Evolutionary conservation across 1,284 basidiomycete genomes (phyloP), one percentile per base, ranked within the genome.

Genomic region (Apiotrichum gamsii): DNA sequence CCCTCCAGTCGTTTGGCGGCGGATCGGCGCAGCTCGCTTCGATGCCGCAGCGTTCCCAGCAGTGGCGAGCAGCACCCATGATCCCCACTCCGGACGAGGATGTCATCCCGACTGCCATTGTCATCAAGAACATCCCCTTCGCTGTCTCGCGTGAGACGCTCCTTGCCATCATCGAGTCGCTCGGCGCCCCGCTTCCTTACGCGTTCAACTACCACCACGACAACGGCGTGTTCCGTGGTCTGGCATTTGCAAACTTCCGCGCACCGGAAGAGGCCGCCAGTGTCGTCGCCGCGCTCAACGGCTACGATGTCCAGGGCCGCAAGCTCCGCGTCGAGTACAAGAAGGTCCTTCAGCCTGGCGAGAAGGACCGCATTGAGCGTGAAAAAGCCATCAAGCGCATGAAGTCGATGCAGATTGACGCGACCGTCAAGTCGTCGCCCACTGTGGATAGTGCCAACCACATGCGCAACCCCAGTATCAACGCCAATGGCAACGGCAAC

Each of bases 71-170:
- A 11, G 31, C 42, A 9, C 20, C 34, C 13, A 23, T 19, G 9
- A 51, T 51, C 23, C 52, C 52, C 3, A 51, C 49, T 4, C 49
- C 51, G 3, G 69, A 71, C 59, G 91, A 96, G 70, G 93, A 96
- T 70, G 81, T 96, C 70, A 98, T 98, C 72, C 94, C 94, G 45
- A 98, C 94, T 15, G 94, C 95, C 46, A 97, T 99, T 65, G 94
- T 99, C 65, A 95, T 99, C 75, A 99, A 99, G 81, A 97, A 97
- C 78, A 98, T 97, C 74, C 94, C 93, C 51, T 97, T 98, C 77
- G 91, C 90, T 63, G 90, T 97, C 60, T 90, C 91, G 75, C 84
- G 87, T 65, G 93, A 98, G 75, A 90, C 90, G 49, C 80, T 98
- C 52, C 82, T 98, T 61, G 85, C 87, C 75, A 91, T 97, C 69